Evolutionary conservation across 139 green algal species (phyloP).

Genomic region (Ostreobium quekettii): DNA sequence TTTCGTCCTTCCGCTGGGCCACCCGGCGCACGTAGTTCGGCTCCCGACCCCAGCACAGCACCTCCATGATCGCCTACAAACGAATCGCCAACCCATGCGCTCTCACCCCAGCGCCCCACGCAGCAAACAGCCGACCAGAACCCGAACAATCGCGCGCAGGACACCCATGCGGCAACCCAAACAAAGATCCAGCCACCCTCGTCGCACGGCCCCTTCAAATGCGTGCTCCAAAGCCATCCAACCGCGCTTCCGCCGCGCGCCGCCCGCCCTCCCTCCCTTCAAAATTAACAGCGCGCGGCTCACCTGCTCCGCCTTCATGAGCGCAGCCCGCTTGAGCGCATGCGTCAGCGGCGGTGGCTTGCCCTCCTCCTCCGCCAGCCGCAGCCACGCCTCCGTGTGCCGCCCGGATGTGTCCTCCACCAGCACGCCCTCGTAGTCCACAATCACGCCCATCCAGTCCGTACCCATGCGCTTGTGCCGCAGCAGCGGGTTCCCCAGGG

Average conservation of each 20-base stretch:
- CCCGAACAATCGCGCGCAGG: too few relatives aligned
- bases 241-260: too few relatives aligned
- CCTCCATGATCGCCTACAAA: slow-evolving; percentile 62
- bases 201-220: too few relatives aligned
- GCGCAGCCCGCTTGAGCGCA: slow-evolving; percentile 52
- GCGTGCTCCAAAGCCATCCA: too few relatives aligned
- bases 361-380: slow-evolving; percentile 71
- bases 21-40: slow-evolving; percentile 56
- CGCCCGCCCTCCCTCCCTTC: too few relatives aligned
- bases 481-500: slow-evolving; percentile 56
- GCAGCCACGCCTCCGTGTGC: slow-evolving; percentile 60
- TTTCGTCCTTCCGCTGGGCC: slow-evolving; percentile 60
- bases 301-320: slow-evolving; percentile 86
- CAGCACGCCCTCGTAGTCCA: slow-evolving; percentile 80
- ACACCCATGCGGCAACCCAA: too few relatives aligned
- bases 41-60: slow-evolving; percentile 87
- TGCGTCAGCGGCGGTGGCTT: slow-evolving; percentile 60
- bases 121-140: too few relatives aligned
- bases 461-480: slow-evolving; percentile 62
- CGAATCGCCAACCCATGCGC: background rate
- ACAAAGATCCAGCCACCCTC: too few relatives aligned
- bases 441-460: slow-evolving; percentile 85
- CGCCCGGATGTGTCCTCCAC: slow-evolving; percentile 46
- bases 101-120: background rate
- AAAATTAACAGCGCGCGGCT: background rate